phyloP scores from a whole-genome alignment of 257 asterid genomes.

The Solanum piurae region DNA sequence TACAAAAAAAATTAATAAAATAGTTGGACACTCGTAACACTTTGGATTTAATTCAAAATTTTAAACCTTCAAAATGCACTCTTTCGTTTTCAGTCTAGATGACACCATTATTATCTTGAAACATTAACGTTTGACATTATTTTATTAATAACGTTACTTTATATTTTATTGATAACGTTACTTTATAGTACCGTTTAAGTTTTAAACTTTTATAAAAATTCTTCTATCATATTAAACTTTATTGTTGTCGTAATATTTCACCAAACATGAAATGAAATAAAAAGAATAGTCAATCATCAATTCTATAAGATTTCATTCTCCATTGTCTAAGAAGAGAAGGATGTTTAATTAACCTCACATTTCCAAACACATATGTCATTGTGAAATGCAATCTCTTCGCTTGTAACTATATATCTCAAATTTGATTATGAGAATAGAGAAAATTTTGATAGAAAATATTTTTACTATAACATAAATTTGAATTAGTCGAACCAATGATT shows the following conservation, averaged over 20 bases:
- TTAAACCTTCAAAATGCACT: neutral
- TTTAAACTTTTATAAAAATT: neutral
- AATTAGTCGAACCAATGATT: neutral
- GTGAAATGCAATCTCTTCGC: neutral
- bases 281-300: neutral
- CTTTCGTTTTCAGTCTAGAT: neutral
- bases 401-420: neutral
- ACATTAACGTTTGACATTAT: neutral
- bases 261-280: neutral
- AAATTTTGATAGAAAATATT: neutral
- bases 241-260: neutral
- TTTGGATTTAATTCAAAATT: neutral
- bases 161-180: neutral
- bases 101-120: neutral
- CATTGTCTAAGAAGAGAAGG: neutral
- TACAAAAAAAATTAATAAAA: neutral
- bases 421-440: neutral
- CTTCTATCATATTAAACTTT: neutral
- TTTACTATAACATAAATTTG: neutral
- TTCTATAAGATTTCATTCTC: neutral
- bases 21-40: neutral
- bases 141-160: neutral
- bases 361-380: neutral
- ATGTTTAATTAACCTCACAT: neutral
- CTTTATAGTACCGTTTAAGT: neutral